Evolutionary conservation across 805 yeast species (phyloP).

Genomic region (Wickerhamomyces subpelliculosus): DNA sequence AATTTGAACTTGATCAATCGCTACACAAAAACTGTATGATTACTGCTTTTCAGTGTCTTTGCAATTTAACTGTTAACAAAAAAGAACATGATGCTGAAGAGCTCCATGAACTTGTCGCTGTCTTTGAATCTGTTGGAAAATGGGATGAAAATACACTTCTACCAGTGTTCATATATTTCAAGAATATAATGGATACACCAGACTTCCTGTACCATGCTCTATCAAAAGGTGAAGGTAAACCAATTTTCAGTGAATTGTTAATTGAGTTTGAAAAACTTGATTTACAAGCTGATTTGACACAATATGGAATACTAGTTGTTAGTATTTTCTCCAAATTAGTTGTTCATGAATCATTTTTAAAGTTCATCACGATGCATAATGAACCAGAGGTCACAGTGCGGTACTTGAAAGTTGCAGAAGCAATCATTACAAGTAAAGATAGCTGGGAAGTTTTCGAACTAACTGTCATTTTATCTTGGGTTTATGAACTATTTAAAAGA

Average conservation of each 20-base stretch:
- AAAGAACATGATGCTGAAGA: constrained; percentile 2
- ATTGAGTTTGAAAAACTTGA: constrained; percentile 14
- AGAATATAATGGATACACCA: constrained; percentile 7
- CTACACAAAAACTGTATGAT: constrained; percentile 1
- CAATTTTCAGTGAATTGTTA: constrained; percentile 8
- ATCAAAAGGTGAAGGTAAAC: constrained; percentile 15
- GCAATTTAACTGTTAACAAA: constrained; percentile 10
- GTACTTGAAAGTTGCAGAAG: constrained; percentile 23
- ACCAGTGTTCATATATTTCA: constrained; percentile 10
- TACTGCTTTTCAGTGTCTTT: constrained; percentile 11
- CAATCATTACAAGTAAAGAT: constrained; percentile 28
- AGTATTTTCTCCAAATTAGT: constrained; percentile 23
- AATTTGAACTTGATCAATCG: background rate
- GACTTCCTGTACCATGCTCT: constrained; percentile 14
- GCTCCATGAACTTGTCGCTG: constrained; percentile 6
- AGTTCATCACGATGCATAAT: constrained; percentile 19
- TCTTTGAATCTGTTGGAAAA: background rate
- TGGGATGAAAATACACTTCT: constrained; percentile 4
- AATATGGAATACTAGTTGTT: constrained; percentile 17
- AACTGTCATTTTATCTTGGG: constrained; percentile 33
- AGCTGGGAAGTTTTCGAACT: constrained; percentile 31
- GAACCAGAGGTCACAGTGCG: constrained; percentile 9
- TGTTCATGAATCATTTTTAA: constrained; percentile 28
- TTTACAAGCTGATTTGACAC: constrained; percentile 7
- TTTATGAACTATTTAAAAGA: constrained; percentile 24